Conservation (phyloP, 2,329 filamentous ascomycete genomes). For the Herpotrichia juniperi region DNA sequence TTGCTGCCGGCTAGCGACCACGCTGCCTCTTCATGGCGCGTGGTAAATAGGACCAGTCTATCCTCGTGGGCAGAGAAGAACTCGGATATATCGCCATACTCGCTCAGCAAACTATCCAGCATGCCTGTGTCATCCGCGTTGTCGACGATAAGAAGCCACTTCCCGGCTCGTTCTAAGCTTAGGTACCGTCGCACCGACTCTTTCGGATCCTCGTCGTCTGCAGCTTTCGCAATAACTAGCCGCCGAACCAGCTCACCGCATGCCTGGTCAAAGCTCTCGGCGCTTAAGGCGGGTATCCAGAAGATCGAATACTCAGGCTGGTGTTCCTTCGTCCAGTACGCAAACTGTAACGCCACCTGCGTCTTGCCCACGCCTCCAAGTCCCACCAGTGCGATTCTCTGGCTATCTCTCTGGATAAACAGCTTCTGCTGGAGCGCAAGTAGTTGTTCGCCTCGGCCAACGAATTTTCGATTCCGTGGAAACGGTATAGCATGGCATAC, state of each 20-base stretch:
- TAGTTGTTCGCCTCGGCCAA: conserved; percentile 33
- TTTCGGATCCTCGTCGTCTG: conserved; percentile 21
- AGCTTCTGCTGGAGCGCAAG: conserved; percentile 27
- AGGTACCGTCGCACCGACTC: conserved; percentile 22
- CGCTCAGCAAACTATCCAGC: conserved; percentile 5
- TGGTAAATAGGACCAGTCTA: conserved; percentile 13
- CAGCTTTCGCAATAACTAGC: conserved; percentile 16
- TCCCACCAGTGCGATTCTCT: conserved; percentile 32
- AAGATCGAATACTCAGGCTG: conserved; percentile 23
- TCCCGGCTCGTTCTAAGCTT: conserved; percentile 15
- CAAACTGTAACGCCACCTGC: conserved; percentile 36
- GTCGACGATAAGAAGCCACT: conserved; percentile 16
- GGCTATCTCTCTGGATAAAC: conserved; percentile 22
- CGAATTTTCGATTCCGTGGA: conserved; percentile 29
- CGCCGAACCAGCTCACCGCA: conserved; percentile 13
- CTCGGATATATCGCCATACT: conserved; percentile 8
- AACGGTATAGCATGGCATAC: conserved; percentile 27
- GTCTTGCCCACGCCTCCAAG: conserved; percentile 42
- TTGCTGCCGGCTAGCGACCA: conserved; percentile 5
- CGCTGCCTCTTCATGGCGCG: conserved; percentile 12
- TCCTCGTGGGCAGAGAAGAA: conserved; percentile 15
- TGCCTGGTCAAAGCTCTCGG: conserved; percentile 26
- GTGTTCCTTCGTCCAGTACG: conserved; percentile 25
- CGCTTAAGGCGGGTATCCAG: conserved; percentile 26
- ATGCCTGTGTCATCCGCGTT: conserved; percentile 15